Conservation (phyloP, 2,329 filamentous ascomycete genomes). For the Sporothrix curviconia region DNA sequence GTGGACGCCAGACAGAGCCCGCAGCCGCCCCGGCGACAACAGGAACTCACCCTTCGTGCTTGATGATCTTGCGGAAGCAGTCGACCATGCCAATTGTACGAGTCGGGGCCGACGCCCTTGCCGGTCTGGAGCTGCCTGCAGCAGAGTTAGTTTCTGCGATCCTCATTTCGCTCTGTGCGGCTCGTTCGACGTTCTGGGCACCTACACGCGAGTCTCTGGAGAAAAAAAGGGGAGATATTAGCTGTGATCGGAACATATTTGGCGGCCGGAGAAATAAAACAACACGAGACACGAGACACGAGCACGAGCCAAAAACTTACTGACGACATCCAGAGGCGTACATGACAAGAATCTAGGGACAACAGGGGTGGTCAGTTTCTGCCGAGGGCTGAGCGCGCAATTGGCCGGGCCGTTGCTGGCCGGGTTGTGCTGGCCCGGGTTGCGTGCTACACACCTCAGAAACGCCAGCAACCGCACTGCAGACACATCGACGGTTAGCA, state of each 20-base stretch:
- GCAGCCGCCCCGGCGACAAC: too few species aligned
- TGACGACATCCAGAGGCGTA: conserved; percentile 96
- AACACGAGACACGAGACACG: not conserved
- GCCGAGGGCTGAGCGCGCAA: too few species aligned
- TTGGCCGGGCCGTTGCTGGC: too few species aligned
- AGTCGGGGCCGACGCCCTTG: conserved; percentile 64
- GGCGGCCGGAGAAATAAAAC: not conserved
- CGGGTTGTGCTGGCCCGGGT: not conserved
- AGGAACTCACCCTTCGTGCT: conserved; percentile 76
- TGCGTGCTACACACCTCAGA: conserved; percentile 67
- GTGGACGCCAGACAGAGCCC: not conserved
- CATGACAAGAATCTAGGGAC: conserved; percentile 76
- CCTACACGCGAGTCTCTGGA: conserved; percentile 21
- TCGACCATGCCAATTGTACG: conserved; percentile 97
- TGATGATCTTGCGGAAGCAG: conserved; percentile 96
- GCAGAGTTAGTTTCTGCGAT: not conserved
- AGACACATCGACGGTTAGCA: too few species aligned
- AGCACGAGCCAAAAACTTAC: conserved; percentile 59
- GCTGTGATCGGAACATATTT: conserved; percentile 19
- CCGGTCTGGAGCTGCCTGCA: conserved; percentile 79
- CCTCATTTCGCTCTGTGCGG: not conserved
- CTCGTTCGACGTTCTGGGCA: too few species aligned
- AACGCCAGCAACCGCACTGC: conserved; percentile 87
- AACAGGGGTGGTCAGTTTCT: conserved; percentile 8
- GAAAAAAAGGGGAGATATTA: conserved; percentile 18